A percentile compares a stretch with the other conserved stretches of the same genome.
Conservation (phyloP, 2,329 filamentous ascomycete species). For the Lithohypha guttulata region DNA sequence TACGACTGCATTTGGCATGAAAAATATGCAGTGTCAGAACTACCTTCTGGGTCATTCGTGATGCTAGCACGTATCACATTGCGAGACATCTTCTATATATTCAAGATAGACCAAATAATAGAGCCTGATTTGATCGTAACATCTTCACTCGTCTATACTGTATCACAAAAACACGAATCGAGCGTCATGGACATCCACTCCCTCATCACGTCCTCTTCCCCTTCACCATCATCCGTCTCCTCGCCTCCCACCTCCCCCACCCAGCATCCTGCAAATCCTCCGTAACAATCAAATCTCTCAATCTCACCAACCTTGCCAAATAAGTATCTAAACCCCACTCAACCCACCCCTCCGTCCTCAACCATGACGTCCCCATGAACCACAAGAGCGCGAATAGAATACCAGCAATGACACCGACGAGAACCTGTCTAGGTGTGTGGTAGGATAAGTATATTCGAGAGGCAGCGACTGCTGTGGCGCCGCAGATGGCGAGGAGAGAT, state of each 20-base stretch:
- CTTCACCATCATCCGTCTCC: constrained; percentile 23
- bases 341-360: constrained; percentile 59
- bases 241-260: constrained; percentile 79
- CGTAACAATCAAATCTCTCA: constrained; percentile 73
- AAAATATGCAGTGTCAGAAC: background rate
- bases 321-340: constrained; percentile 60
- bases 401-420: constrained; percentile 67
- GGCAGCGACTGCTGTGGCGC: constrained; percentile 60
- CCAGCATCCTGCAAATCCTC: constrained; percentile 86
- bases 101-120: no score
- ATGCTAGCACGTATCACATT: no score
- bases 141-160: no score
- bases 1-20: no score
- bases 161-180: no score
- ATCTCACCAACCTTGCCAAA: constrained; percentile 53
- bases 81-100: no score
- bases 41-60: no score
- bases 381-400: constrained; percentile 60
- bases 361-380: constrained; percentile 61
- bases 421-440: constrained; percentile 77
- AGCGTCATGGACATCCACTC: background rate
- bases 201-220: background rate
- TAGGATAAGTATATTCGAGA: constrained; percentile 88
- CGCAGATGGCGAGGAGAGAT: constrained; percentile 46
- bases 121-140: no score